Conservation (phyloP, 768 basidiomycete species). For the Chalciporus sphaerocephalus region DNA sequence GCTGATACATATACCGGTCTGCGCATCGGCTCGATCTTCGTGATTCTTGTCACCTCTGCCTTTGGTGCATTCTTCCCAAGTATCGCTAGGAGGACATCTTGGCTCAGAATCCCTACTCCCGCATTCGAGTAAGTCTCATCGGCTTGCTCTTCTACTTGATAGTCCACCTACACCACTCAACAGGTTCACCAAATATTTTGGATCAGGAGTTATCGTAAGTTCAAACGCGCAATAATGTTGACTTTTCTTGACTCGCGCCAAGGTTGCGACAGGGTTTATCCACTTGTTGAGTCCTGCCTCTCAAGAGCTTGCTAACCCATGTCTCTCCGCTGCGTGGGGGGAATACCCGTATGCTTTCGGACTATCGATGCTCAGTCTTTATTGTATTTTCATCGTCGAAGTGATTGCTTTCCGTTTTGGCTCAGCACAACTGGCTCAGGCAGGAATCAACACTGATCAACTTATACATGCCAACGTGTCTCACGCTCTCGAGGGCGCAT, state of each 20-base stretch:
- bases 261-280: conserved; percentile 90
- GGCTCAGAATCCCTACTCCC: conserved; percentile 35
- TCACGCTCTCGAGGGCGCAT: conserved; percentile 59
- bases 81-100: conserved; percentile 47
- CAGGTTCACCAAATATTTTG: conserved; percentile 87
- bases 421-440: conserved; percentile 57
- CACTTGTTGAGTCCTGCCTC: conserved; percentile 77
- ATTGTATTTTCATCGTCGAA: conserved; percentile 80
- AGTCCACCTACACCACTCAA: conserved; percentile 1
- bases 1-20: conserved; percentile 45
- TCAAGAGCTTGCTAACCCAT: conserved; percentile 63
- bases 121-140: conserved; percentile 60
- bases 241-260: conserved; percentile 3
- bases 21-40: conserved; percentile 69
- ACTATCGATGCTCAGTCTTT: conserved; percentile 76
- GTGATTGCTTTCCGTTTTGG: conserved; percentile 87
- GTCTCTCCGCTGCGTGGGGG: conserved; percentile 66
- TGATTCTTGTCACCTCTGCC: conserved; percentile 60
- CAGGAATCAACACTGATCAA: conserved; percentile 62
- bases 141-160: background rate
- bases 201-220: conserved; percentile 81
- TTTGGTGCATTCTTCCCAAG: conserved; percentile 71
- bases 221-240: background rate
- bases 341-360: conserved; percentile 81
- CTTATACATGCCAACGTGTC: conserved; percentile 67